phyloP scores from a whole-genome alignment of 2,329 filamentous ascomycete genomes.

The Phoma herbarum region DNA sequence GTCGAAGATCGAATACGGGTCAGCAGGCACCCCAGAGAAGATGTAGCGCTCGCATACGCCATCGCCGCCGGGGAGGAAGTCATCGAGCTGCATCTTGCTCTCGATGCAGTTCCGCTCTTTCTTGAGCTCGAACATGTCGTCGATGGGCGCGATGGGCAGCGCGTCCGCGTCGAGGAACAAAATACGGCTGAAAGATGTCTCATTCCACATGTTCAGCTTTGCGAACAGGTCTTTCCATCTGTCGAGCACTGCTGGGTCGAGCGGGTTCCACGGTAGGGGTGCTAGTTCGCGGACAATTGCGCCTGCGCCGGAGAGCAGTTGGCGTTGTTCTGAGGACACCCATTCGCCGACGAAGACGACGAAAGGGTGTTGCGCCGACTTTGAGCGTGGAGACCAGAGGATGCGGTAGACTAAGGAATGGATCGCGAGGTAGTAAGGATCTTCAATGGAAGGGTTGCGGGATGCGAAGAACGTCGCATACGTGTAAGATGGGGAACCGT shows the following conservation, averaged over 20 bases:
- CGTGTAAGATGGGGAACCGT: constrained; percentile 30
- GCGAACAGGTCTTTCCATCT: constrained; percentile 49
- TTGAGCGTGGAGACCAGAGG: constrained; percentile 43
- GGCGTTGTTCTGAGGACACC: constrained; percentile 43
- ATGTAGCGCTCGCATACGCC: constrained; percentile 43
- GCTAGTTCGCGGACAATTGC: constrained; percentile 46
- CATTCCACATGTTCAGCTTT: constrained; percentile 50
- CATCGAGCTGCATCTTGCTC: constrained; percentile 35
- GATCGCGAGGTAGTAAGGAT: constrained; percentile 49
- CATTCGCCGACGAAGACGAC: constrained; percentile 48
- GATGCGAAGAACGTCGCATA: constrained; percentile 49
- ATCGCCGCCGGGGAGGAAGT: constrained; percentile 32
- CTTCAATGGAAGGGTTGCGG: constrained; percentile 42
- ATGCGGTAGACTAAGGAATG: constrained; percentile 46
- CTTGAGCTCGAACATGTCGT: constrained; percentile 42
- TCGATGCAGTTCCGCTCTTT: constrained; percentile 32
- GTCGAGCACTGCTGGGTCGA: constrained; percentile 29
- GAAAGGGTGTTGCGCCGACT: constrained; percentile 38
- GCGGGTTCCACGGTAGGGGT: constrained; percentile 40
- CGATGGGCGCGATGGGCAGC: constrained; percentile 42
- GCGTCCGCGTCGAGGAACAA: constrained; percentile 48
- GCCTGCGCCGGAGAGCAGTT: constrained; percentile 42
- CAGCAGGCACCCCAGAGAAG: constrained; percentile 34
- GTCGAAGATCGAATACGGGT: constrained; percentile 30
- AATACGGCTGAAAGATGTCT: constrained; percentile 43